Base-by-base conservation (phyloP, 2,329 filamentous ascomycete genomes). In the Aspergillus sp. region DNA sequence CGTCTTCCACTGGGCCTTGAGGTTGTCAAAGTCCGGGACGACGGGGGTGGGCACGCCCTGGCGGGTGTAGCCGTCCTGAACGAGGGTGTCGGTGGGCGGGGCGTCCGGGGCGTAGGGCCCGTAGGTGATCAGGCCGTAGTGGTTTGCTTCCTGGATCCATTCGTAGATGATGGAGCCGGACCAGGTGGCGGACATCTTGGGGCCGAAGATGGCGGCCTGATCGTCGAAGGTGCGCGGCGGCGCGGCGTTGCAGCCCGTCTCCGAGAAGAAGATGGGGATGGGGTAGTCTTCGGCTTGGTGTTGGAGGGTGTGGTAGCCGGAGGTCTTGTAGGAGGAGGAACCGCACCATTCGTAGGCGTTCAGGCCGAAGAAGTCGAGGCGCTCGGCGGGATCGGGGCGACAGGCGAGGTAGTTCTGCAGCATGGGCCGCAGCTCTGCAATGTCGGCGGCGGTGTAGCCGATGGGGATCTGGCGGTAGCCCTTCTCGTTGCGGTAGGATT, bases 181-280 rank as follows among this genome's bases (percentile, higher is more conserved):
- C 79, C 82, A 86, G 24, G 77, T 80, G 52, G 79, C 76, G 5
- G 80, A 74, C 90, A 95, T 95, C 2, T 89, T 73, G 0, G 78
- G 61, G 41, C 88, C 87, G 62, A 94, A 87, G 60, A 95, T 89
- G 46, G 89, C 85, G 38, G 81, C 78, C 71, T 94, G 89, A 66
- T 95, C 75, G n/a, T 66, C 62, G 52, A 78, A 78, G 6, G 68
- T 72, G 32, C 75, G 72, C 11, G 75, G 75, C 8, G 65, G 66
- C 10, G 65, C 64, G 9, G 68, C 70, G 67, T 89, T 92, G 79
- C 90, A 95, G 53, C 90, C 90, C 3, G 89, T 94, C 73, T 95
- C 90, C 32, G 89, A 92, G 73, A 95, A 90, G 78, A 91, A 92
- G 63, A 94, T 90, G 17, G 89, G 90, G n/a, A 95, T 84, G 44